A percentile compares a stretch with the other conserved stretches of the same genome.
Evolutionary conservation across 257 asterid genomes (phyloP).

Genomic region (Nicotiana otophora): DNA sequence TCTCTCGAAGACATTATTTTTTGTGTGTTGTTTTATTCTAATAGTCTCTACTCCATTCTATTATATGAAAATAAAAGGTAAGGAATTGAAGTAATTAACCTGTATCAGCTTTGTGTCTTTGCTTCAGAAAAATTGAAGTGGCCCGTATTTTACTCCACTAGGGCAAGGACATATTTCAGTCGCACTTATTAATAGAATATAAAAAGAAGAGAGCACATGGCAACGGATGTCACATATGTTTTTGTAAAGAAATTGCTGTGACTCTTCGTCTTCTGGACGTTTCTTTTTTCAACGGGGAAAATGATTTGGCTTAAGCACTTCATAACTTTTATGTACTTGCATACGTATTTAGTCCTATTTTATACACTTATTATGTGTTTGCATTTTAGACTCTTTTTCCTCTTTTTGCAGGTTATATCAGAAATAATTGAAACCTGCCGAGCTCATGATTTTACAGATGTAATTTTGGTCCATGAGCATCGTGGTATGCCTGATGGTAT

Average conservation of each 20-base stretch:
- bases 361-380: not conserved
- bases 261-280: not conserved
- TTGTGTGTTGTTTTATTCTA: no score
- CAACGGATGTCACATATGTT: not conserved
- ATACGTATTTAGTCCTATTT: no score
- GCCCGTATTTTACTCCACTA: no score
- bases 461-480: conserved; percentile 80
- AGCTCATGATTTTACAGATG: conserved; percentile 85
- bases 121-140: no score
- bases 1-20: no score
- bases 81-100: no score
- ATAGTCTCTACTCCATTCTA: no score
- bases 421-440: conserved; percentile 86
- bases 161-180: no score
- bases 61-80: no score
- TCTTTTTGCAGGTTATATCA: conserved; percentile 54
- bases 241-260: not conserved
- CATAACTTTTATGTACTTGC: not conserved
- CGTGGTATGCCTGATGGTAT: conserved; percentile 95
- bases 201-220: not conserved
- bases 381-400: not conserved
- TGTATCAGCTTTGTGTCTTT: no score
- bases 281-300: not conserved
- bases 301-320: not conserved
- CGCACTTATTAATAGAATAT: not conserved